Evolutionary conservation across 2,329 filamentous ascomycete genomes (phyloP), one percentile per base, ranked within the genome.

Genomic region (Fusarium keratoplasticum): DNA sequence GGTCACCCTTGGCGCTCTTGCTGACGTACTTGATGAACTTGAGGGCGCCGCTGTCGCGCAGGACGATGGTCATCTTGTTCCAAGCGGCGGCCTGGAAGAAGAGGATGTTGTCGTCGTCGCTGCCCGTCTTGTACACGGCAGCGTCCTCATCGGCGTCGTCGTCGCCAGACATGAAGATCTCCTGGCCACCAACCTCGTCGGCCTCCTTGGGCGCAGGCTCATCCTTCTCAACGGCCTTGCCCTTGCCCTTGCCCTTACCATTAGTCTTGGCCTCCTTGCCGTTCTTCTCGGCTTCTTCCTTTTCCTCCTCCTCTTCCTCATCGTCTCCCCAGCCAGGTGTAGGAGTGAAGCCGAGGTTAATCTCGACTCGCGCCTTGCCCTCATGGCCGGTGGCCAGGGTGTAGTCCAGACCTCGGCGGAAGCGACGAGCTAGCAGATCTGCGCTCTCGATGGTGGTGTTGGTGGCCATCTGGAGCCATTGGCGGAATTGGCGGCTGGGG

Each of bases 21-120:
- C 93, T 97, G 25, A 99, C 93, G 82, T 98, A 99, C 86, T 98
- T 99, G 79, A 98, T 95, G 81, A 99, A 99, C 81, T 94, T 92
- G 80, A 99, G 87, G 16, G 93, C 93, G 16, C 94, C 95, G 75
- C 90, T 91, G 81, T 99, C 96, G 67, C 96, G 89, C 76, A 98
- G 86, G 35, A 98, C 96, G 74, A 99, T 90, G 73, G 93, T 95
- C 86, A 99, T 88, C 73, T 93, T 94, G 83, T 98, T 98, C 96
- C 96, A 99, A 18, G 89, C 82, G 2, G 89, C 87, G 10, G 87
- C 86, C 81, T 91, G 89, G 85, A 89, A 90, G 83, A 91, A 91
- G 55, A 91, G 84, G 72, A 91, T 90, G 81, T 90, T 91, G 83
- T 91, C 89, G 57, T 98, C 95, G 63, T 97, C 96, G 44, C 90